These are phyloP conservation scores for Fragaria iinumae DNA, from an alignment of 306 rosid species.

Conservation along the genomic window DNA sequence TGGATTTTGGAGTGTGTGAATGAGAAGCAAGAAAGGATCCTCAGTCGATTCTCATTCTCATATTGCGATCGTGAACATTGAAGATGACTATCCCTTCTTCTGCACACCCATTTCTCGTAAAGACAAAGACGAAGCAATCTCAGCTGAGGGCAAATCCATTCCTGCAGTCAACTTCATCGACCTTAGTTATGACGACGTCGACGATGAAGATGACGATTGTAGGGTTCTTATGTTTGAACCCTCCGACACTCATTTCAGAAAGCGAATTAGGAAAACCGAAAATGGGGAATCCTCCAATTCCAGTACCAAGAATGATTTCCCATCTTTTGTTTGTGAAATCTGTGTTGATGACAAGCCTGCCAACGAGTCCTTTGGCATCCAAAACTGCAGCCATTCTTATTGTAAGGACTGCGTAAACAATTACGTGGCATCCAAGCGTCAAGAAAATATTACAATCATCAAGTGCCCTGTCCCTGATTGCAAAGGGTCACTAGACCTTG, in stretches of 20 bases:
- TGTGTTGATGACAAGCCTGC: constrained; percentile 36
- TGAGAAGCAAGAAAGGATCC: background rate
- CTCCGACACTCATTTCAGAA: background rate
- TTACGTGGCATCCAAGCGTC: constrained; percentile 49
- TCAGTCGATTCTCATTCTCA: background rate
- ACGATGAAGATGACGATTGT: background rate
- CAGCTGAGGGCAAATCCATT: background rate
- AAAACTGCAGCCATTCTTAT: constrained; percentile 46
- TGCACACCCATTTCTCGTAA: background rate
- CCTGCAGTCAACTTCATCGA: background rate
- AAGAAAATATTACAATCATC: constrained; percentile 34
- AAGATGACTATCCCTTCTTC: background rate
- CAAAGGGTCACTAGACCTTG: constrained; percentile 31
- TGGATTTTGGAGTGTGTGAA: background rate
- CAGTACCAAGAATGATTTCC: background rate
- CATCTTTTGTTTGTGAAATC: constrained; percentile 30
- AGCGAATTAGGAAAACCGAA: background rate
- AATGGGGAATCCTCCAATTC: background rate
- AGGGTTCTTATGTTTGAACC: background rate
- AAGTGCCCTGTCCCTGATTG: constrained; percentile 55
- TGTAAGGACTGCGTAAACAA: constrained; percentile 47
- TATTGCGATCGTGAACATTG: background rate
- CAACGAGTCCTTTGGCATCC: constrained; percentile 17
- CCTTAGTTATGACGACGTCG: background rate
- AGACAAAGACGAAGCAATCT: background rate